Base-by-base conservation (phyloP, 257 asterid species). In the Lithospermum erythrorhizon region DNA sequence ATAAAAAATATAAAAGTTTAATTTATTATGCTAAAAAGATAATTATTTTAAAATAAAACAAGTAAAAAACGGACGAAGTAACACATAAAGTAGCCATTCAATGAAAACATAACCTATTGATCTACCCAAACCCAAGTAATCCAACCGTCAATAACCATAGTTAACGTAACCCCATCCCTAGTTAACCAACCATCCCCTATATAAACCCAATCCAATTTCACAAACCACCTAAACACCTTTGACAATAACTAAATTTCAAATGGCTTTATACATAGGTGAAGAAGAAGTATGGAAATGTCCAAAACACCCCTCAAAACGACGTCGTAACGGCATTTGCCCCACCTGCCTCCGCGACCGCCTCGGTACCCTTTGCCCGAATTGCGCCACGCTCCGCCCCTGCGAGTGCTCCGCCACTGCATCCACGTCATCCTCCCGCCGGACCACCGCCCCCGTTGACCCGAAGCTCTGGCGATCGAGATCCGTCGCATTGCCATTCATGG, bases 261-360 rank as follows among this genome's bases (percentile, higher is more conserved):
- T 85, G 88, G 81, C 83, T 35, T 65, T 65, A 21, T 76, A 75
- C 53, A 65, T 67, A 0, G 94, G 62, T 11, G 95, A 85, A 60
- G 95, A 83, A 47, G 79, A 81, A 53, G 81, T 72, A 1, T 88
- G 90, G 90, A 86, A 82, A 75, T 86, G 96, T 59, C 87, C 83
- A 47, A 83, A 82, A 66, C 96, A 88, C 85, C 95, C 89, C 32
- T 70, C 95, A 0, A 80, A 76, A 73, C 64, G 88, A 64, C 83
- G 85, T 14, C 80, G 88, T 23, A 20, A 22, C 21, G 96, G 96
- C 60, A 61, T 88, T 70, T 88, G 96, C 65, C 85, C 94, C 6
- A 53, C 78, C 60, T 88, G 96, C 76, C 94, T 88, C 79, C 91
- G 82, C 63, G 95, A 86, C 66, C 89, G 96, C 64, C 85, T 89